These are phyloP conservation scores for Fusarium compactum DNA, from an alignment of 2,329 filamentous ascomycete species.

Conservation along the genomic window DNA sequence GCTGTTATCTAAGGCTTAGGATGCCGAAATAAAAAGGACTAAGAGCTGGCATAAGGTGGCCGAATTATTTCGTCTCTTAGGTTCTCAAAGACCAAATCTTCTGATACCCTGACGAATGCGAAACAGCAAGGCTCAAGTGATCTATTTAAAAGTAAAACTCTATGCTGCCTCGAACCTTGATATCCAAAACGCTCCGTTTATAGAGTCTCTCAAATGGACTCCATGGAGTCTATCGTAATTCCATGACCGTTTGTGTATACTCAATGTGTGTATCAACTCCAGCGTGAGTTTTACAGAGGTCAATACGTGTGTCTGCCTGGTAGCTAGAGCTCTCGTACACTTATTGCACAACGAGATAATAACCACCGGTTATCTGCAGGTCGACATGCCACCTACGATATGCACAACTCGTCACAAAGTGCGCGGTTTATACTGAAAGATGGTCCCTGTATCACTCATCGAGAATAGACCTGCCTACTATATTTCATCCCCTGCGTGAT, in stretches of 20 bases:
- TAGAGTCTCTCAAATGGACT: background rate
- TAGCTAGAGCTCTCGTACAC: background rate
- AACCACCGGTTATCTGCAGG: slow-evolving; percentile 23
- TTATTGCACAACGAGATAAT: slow-evolving; percentile 13
- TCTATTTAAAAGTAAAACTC: background rate
- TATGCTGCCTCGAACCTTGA: background rate
- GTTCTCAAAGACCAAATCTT: background rate
- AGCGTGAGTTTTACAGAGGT: slow-evolving; percentile 4
- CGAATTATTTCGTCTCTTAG: background rate
- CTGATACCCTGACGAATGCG: background rate
- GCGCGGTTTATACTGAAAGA: background rate
- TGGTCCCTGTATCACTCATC: background rate
- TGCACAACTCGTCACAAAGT: slow-evolving; percentile 6
- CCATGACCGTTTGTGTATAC: background rate
- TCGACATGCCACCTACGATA: slow-evolving; percentile 18
- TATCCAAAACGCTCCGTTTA: background rate
- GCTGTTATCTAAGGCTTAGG: background rate
- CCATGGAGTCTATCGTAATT: background rate
- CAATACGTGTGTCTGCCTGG: background rate
- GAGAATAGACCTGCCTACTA: background rate
- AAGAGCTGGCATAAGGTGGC: background rate
- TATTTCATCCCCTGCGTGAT: background rate
- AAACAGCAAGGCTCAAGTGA: background rate
- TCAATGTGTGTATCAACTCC: background rate
- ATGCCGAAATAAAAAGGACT: background rate